phyloP scores from a whole-genome alignment of 2,329 filamentous ascomycete genomes.

The Domatiomyces globalis region DNA sequence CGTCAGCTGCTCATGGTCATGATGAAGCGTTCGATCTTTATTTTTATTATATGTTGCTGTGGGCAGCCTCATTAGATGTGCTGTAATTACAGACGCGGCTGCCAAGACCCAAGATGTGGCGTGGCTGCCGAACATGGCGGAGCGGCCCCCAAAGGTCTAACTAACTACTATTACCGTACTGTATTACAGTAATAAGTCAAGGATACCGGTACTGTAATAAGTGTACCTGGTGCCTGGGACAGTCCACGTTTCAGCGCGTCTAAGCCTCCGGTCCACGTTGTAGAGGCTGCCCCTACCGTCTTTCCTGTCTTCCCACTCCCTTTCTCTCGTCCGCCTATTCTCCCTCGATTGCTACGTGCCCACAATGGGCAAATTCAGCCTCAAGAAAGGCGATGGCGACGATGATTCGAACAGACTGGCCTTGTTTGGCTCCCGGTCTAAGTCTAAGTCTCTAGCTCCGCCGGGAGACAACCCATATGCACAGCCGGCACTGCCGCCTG shows the following conservation, averaged over 20 bases:
- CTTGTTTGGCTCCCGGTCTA: constrained; percentile 45
- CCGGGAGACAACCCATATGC: constrained; percentile 42
- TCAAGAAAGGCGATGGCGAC: constrained; percentile 40
- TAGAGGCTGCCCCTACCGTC: neutral
- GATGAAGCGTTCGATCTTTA: neutral
- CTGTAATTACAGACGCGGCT: no score
- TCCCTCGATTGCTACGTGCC: neutral
- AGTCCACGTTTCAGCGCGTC: no score
- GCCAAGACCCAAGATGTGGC: no score
- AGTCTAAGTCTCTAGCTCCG: constrained; percentile 39
- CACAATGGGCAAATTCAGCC: constrained; percentile 30
- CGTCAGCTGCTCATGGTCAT: neutral
- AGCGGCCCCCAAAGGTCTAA: no score
- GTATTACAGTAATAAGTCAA: no score
- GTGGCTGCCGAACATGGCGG: no score
- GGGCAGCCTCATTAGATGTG: neutral
- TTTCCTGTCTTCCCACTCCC: neutral
- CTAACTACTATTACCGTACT: no score
- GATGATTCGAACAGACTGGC: constrained; percentile 40
- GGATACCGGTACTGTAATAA: no score
- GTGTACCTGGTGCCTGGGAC: no score
- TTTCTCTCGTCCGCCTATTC: neutral
- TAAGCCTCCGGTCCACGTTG: neutral
- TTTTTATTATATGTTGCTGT: neutral
- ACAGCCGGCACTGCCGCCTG: constrained; percentile 34